Conservation (phyloP, 306 rosid genomes). For the Vigna trinervia region DNA sequence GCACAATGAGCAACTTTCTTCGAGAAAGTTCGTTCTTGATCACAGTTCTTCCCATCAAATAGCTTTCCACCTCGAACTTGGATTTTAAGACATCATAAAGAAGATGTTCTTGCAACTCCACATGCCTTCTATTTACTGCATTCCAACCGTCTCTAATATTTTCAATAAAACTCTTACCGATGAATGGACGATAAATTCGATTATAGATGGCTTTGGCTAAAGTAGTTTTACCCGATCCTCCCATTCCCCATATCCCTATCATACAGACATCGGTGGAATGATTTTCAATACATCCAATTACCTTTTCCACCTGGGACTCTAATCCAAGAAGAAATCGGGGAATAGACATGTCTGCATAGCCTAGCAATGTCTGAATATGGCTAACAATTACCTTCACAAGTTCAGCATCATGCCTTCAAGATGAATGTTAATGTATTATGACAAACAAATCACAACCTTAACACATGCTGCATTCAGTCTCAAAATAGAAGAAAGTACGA, state of each 20-base stretch:
- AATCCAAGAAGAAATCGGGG: constrained; percentile 20
- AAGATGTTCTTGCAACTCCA: neutral
- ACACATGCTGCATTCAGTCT: too few relatives aligned
- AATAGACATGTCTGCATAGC: neutral
- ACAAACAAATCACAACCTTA: too few relatives aligned
- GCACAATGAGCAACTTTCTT: neutral
- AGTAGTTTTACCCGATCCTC: constrained; percentile 12
- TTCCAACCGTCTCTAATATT: neutral
- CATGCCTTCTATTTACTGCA: accelerated
- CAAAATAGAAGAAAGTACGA: too few relatives aligned
- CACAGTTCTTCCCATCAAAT: neutral
- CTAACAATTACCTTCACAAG: neutral
- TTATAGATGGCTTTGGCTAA: constrained; percentile 12
- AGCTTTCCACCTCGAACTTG: neutral
- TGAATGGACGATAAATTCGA: neutral
- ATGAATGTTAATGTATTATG: too few relatives aligned
- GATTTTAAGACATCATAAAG: too few relatives aligned
- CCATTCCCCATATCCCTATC: constrained; percentile 41
- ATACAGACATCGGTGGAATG: neutral
- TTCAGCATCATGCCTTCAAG: too few relatives aligned
- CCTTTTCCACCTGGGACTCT: neutral
- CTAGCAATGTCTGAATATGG: neutral
- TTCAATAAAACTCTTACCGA: neutral
- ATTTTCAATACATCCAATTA: neutral
- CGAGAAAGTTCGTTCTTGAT: neutral